These are phyloP conservation scores for Eurotiales sp. DNA, from an alignment of 2,329 filamentous ascomycete genomes.

Conservation along the genomic window DNA sequence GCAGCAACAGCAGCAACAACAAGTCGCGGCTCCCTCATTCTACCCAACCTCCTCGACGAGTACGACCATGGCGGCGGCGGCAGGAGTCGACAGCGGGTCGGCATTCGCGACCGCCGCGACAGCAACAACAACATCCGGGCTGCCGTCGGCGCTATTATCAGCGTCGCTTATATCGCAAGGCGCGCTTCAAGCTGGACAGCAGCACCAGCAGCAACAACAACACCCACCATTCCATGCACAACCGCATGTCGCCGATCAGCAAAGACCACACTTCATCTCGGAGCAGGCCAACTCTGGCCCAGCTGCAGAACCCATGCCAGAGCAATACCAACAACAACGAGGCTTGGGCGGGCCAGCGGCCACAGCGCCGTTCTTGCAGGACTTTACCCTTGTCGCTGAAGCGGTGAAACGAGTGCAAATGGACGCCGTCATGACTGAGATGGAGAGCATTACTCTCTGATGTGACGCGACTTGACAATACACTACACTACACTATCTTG, in stretches of 20 bases:
- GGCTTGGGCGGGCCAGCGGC: constrained; percentile 32
- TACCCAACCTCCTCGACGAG: constrained; percentile 7
- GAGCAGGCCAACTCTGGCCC: background rate
- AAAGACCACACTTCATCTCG: background rate
- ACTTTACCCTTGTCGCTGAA: constrained; percentile 84
- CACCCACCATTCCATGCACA: no score
- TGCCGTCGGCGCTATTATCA: background rate
- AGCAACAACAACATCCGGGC: background rate
- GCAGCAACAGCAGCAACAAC: no score
- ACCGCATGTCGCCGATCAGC: no score
- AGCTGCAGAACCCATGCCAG: background rate
- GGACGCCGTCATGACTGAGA: constrained; percentile 79
- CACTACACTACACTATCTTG: no score
- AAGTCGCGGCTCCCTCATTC: constrained; percentile 7
- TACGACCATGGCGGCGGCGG: background rate
- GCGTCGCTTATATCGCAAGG: background rate
- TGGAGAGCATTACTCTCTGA: constrained; percentile 51
- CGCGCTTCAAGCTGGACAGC: background rate
- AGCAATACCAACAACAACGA: constrained; percentile 14
- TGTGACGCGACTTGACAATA: no score
- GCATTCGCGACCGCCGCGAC: background rate
- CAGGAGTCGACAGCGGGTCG: background rate
- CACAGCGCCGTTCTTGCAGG: constrained; percentile 65
- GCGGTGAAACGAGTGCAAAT: constrained; percentile 91
- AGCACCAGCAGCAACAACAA: background rate